Conservation (phyloP, 768 basidiomycete species). For the Mycena sanguinolenta region DNA sequence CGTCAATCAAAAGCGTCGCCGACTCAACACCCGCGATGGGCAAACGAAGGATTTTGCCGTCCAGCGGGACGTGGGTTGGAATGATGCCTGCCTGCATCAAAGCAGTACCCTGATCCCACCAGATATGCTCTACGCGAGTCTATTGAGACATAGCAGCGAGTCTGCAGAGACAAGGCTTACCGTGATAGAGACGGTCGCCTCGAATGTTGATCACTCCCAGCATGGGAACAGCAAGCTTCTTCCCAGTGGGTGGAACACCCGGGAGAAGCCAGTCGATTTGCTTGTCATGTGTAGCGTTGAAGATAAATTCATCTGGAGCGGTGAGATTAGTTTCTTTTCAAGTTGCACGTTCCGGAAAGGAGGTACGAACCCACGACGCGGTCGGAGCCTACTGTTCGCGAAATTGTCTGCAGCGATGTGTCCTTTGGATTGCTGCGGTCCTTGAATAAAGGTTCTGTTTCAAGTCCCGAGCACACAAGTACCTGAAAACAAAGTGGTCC, state of each 20-base stretch:
- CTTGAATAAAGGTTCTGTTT: not conserved
- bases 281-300: constrained; percentile 59
- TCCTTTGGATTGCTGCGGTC: constrained; percentile 62
- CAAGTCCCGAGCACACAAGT: constrained; percentile 32
- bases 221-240: constrained; percentile 64
- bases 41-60: constrained; percentile 40
- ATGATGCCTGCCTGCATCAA: constrained; percentile 40
- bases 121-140: constrained; percentile 41
- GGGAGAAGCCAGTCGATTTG: constrained; percentile 65
- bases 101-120: constrained; percentile 48
- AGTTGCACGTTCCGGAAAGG: not conserved
- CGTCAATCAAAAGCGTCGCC: constrained; percentile 41
- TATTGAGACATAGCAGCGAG: not conserved
- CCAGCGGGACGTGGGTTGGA: constrained; percentile 40
- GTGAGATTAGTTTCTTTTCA: not conserved
- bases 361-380: constrained; percentile 60
- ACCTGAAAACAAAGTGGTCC: constrained; percentile 69
- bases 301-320: constrained; percentile 63
- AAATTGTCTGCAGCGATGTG: constrained; percentile 57
- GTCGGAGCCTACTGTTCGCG: constrained; percentile 66
- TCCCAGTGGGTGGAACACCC: constrained; percentile 65
- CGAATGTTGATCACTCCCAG: constrained; percentile 68
- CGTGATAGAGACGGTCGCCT: constrained; percentile 49
- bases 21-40: constrained; percentile 44
- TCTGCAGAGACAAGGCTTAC: constrained; percentile 14